Conservation (phyloP, 116 monocot genomes). For the Dioscorea cayenensis region DNA sequence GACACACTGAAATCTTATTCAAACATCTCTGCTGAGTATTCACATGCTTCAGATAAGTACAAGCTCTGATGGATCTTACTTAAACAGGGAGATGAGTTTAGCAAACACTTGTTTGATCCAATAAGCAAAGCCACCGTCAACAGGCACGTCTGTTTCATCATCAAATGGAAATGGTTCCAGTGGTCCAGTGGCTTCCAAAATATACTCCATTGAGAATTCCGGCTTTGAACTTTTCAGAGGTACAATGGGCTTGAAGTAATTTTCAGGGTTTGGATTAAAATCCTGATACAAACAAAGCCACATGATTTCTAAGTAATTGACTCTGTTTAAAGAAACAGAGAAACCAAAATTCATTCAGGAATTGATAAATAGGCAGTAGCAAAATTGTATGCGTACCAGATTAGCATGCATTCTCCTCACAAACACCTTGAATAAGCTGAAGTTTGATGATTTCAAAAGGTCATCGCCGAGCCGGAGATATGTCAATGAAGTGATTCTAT, state of each 20-base stretch:
- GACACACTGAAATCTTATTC: too few relatives aligned
- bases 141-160: slow-evolving; percentile 27
- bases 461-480: slow-evolving; percentile 42
- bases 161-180: slow-evolving; percentile 34
- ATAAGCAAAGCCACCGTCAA: slow-evolving; percentile 11
- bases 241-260: slow-evolving; percentile 20
- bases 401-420: slow-evolving; percentile 46
- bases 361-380: too few relatives aligned
- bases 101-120: background rate
- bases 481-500: slow-evolving; percentile 27
- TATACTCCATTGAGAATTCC: slow-evolving; percentile 22
- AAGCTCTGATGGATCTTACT: background rate
- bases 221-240: slow-evolving; percentile 32
- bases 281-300: slow-evolving; percentile 20
- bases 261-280: slow-evolving; percentile 19
- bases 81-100: background rate
- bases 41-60: too few relatives aligned
- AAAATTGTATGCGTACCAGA: slow-evolving; percentile 12
- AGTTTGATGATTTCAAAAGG: slow-evolving; percentile 26
- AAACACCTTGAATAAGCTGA: slow-evolving; percentile 35
- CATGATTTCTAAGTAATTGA: background rate
- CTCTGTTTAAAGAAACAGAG: background rate
- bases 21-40: too few relatives aligned
- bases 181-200: slow-evolving; percentile 32
- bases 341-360: background rate